phyloP scores from a whole-genome alignment of 192 early-diverging fungal genomes.

The Pecoramyces ruminantium region DNA sequence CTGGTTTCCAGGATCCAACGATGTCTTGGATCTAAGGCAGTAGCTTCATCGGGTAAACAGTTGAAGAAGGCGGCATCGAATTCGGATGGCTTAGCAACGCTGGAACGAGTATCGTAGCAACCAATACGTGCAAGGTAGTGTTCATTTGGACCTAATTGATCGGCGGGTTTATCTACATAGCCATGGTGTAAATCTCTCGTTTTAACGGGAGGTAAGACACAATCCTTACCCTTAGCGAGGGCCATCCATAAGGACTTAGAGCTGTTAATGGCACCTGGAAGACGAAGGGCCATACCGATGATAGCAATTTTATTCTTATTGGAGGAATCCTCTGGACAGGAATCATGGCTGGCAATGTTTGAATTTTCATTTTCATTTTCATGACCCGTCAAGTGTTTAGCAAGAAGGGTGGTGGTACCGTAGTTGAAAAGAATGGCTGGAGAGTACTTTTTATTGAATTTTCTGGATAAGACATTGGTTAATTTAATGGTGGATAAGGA shows the following conservation, averaged over 20 bases:
- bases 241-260: background rate
- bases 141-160: background rate
- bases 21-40: conserved; percentile 4
- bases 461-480: background rate
- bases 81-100: background rate
- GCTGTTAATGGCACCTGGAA: background rate
- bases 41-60: conserved; percentile 4
- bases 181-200: background rate
- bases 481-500: background rate
- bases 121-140: background rate
- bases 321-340: no score
- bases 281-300: background rate
- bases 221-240: background rate
- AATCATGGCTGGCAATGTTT: background rate
- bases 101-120: background rate
- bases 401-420: background rate
- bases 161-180: background rate
- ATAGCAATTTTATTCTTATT: background rate
- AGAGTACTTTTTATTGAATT: background rate
- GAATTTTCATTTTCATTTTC: background rate
- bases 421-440: background rate
- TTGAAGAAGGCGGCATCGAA: background rate
- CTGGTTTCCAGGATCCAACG: conserved; percentile 5
- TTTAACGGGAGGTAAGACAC: background rate
- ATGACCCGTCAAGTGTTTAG: background rate